Evolutionary conservation across 2,329 filamentous ascomycete genomes (phyloP), one percentile per base, ranked within the genome.

Genomic region (Diaporthe sp.): DNA sequence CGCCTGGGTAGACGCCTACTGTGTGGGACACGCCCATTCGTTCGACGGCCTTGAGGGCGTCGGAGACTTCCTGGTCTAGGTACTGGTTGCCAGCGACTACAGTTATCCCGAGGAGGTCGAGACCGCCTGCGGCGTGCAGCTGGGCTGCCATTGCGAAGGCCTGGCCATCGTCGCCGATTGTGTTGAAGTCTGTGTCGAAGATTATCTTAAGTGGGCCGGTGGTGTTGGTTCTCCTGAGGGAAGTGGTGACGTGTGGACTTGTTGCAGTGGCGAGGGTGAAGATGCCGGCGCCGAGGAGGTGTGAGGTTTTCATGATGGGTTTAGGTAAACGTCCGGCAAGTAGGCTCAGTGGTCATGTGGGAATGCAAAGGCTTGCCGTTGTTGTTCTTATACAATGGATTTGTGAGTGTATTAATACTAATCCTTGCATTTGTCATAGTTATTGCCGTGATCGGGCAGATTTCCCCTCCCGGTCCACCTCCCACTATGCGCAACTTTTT

Each of bases 141-240:
- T 67, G 64, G 45, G 64, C 45, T 28, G 64, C 64, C 64, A 67
- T 67, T 52, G 64, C 45, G 45, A 52, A 52, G 64, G 64, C 64
- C 9, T 67, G 64, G 64, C 64, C 64, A 52, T 67, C 64, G 64
- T 67, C 64, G 64, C 64, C 64, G 45, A 67, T 67, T 28, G 64
- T 67, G 64, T 67, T 67, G 45, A 67, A 67, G 45, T 67, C 64
- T 5, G 64, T 67, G 45, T 67, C 64, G 64, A 67, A 12, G 15
- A 67, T 67, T 3, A 67, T 13, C 28, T 67, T 52, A 4, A 1
- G 61, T 2, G 64, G 45, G 30, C 45, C 13, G 15, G 22, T 52
- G 22, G 64, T 28, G 45, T 22, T 52, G 45, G 25, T 52, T 12
- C 22, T 35, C 6, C 7, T 64, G 9, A n/a, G n/a, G n/a, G n/a